Evolutionary conservation across 2,329 filamentous ascomycete species (phyloP), one percentile per base, ranked within the genome.

Genomic region (Pseudovirgaria hyperparasitica): DNA sequence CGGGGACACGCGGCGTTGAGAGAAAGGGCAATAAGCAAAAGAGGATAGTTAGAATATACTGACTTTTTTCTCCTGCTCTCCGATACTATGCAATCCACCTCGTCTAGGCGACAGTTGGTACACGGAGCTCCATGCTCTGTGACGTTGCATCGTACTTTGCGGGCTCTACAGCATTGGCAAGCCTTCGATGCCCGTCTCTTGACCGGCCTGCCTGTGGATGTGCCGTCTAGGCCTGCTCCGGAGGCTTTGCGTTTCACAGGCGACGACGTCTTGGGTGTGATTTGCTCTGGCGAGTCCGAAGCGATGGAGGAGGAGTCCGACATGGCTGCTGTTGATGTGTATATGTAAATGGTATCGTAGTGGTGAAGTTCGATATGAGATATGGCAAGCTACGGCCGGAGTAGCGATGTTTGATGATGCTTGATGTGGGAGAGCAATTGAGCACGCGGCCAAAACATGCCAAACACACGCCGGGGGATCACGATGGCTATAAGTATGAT

Each of bases 81-180:
- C 4, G 62, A 65, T 12, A 66, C 62, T 32, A 66, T 63, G 55
- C 79, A 85, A 50, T 82, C 75, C 32, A 84, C 76, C 48, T 80
- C 75, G 52, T 84, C 79, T 60, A 80, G 71, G 37, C 81, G 67
- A 58, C 84, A 92, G 55, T 92, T 92, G 30, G 81, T 85, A 54
- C 84, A 92, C 2, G 84, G 84, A 22, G 77, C 77, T 25, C 79
- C 78, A 52, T 73, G 71, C 54, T 92, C 84, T 32, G 90, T 84
- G 30, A 93, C 85, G 60, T 94, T 86, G 61, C 86, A 94, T 31
- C 86, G 73, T 22, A 94, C 86, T 54, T 94, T 94, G 48, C 86
- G 75, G 31, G 80, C 76, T 43, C 86, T 72, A 57, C 86, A 93
- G 42, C 79, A 84, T 36, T 84, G 82, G 52, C 86, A 94, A 11